Evolutionary conservation across 345 rosid genomes (phyloP), one percentile per base, ranked within the genome.

Genomic region (Hypericum androsaemum): DNA sequence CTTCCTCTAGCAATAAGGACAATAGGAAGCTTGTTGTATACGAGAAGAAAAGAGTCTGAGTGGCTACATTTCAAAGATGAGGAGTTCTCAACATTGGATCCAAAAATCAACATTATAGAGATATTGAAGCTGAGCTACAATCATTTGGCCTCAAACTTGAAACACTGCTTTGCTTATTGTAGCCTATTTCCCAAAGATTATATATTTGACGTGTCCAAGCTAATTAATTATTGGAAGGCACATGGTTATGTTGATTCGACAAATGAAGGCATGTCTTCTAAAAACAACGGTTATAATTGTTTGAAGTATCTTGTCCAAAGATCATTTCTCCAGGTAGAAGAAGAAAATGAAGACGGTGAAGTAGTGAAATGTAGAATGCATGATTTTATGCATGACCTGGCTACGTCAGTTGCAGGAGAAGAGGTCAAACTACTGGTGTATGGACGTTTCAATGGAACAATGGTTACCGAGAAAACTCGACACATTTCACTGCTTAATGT

Each of bases 341-440:
- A 40, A 0, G 17, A 46, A 28, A 28, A 13, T 13, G 2, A 10
- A 13, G 8, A 5, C n/a, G 49, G 49, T 13, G 13, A 46, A 12
- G n/a, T 45, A 46, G 9, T 11, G n/a, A 5, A 3, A 9, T 45
- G 49, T 6, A 46, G 12, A 38, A 68, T 71, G 74, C 77, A 71
- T n/a, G 71, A 68, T 50, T 52, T 68, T 12, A 58, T 71, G 8
- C 66, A 65, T 8, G 71, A 74, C 6, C 57, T 74, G 13, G 67
- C 68, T 9, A 45, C 7, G 17, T 7, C 7, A 12, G 10, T 46
- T 11, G 17, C 13, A 13, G 49, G 17, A 22, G 32, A 22, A 22
- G 32, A 22, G 32, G 5, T 6, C 49, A 45, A 22, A 4, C 32
- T 22, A 1, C 32, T 22, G 32, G 32, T 22, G 4, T 4, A 22